Conservation (phyloP, 768 basidiomycete species). For the Mrakia blollopis region DNA sequence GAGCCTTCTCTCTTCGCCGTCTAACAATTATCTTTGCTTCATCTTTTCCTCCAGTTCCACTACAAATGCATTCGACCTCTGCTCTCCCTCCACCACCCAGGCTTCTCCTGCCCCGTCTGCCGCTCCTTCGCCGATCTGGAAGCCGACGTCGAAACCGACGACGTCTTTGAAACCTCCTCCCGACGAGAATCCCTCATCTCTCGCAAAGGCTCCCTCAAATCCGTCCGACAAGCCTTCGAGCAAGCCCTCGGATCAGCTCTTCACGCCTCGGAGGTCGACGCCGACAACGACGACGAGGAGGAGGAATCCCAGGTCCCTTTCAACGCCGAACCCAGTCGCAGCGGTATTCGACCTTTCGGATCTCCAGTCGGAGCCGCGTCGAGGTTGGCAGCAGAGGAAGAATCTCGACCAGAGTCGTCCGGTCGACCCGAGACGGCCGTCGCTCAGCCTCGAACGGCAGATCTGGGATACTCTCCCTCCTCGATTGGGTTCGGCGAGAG, state of each 20-base stretch:
- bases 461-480: not conserved
- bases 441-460: constrained; percentile 2
- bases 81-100: constrained; percentile 79
- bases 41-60: constrained; percentile 38
- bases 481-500: not conserved
- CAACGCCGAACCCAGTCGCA: constrained; percentile 5
- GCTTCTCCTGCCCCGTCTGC: constrained; percentile 92
- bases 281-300: not conserved
- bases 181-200: constrained; percentile 34
- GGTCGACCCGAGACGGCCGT: constrained; percentile 1
- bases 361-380: not conserved
- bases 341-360: not conserved
- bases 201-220: constrained; percentile 21
- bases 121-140: constrained; percentile 92
- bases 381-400: not conserved
- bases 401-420: not conserved
- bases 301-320: not conserved
- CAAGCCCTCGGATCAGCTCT: constrained; percentile 23
- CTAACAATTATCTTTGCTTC: not conserved
- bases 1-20: too few species aligned
- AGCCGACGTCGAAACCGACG: constrained; percentile 81
- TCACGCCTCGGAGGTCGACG: not conserved
- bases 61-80: constrained; percentile 93
- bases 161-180: constrained; percentile 41
- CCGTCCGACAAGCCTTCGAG: constrained; percentile 29